Evolutionary conservation across 2,329 filamentous ascomycete species (phyloP), one percentile per base, ranked within the genome.

Genomic region (Claviceps cyperi): DNA sequence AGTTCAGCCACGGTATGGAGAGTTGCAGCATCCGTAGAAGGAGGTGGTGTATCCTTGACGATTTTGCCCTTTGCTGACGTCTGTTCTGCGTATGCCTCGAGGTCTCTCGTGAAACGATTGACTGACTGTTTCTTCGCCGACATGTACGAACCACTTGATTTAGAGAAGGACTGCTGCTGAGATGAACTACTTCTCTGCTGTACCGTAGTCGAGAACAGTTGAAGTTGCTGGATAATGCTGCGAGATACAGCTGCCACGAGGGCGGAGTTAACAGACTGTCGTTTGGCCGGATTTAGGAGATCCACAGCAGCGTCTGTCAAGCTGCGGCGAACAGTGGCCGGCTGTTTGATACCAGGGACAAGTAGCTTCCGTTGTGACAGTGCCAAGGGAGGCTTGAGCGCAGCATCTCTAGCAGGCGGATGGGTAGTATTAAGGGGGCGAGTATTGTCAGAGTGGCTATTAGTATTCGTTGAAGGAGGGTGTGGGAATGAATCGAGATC

Each of bases 1-100:
- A 80, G 62, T 32, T 72, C 74, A 24, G 70, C 67, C 17, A 80
- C 66, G 2, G 77, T 80, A 52, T 71, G 68, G 44, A 71, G 62
- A 41, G 69, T 77, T 46, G 60, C 56, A n/a, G 60, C 65, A 2
- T 71, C 72, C 13, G 65, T 64, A 1, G 67, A 55, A 35, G 52
- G 64, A 46, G 69, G 70, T 4, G 72, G 65, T 1, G 69, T 70
- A 11, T 65, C 64, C 15, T 66, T 55, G 1, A 65, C 64, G 28
- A 62, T 52, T 50, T 67, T 71, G 0, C 67, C 66, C 37, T 64
- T 60, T 11, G 62, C 62, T 19, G 61, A 63, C 11, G 67, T 61
- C 4, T 63, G 63, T 43, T 71, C 55, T 24, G 60, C 58, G 50
- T 62, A 63, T 36, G 51, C 52, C 15, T 58, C 55, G 22, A 66